These are phyloP conservation scores for Microcera coccophila DNA, from an alignment of 2,329 filamentous ascomycete genomes.

Conservation along the genomic window DNA sequence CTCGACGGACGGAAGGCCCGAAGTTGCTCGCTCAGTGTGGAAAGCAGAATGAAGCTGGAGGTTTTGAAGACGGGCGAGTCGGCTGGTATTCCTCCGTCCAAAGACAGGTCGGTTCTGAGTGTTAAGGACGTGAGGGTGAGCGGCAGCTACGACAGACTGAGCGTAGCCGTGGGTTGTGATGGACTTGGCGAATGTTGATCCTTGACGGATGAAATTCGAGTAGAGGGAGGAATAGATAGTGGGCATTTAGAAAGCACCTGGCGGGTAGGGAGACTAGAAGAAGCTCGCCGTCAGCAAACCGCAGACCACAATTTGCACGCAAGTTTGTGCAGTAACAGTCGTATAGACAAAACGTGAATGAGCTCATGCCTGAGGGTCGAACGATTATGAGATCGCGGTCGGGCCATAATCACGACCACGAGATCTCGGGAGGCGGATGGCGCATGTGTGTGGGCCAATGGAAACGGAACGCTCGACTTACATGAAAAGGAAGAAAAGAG, in stretches of 20 bases:
- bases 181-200: conserved; percentile 79
- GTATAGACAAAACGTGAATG: background rate
- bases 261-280: conserved; percentile 52
- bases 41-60: conserved; percentile 74
- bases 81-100: conserved; percentile 53
- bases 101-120: conserved; percentile 64
- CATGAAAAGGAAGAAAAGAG: conserved; percentile 57
- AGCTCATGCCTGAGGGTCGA: conserved; percentile 23
- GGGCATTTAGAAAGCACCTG: conserved; percentile 84
- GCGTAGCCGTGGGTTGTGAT: conserved; percentile 97
- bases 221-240: conserved; percentile 65
- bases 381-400: conserved; percentile 28
- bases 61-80: conserved; percentile 51
- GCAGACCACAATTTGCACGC: background rate
- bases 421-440: conserved; percentile 20
- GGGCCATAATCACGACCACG: conserved; percentile 14
- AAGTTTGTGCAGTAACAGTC: background rate
- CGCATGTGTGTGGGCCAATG: conserved; percentile 19
- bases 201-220: conserved; percentile 88
- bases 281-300: conserved; percentile 22
- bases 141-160: conserved; percentile 93
- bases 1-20: conserved; percentile 43
- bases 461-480: conserved; percentile 41
- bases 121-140: conserved; percentile 74
- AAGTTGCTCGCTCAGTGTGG: conserved; percentile 54